Percentiles rank a stretch among this genome's conserved stretches.
Conservation (phyloP, 139 green algal genomes). For the Yamagishiella unicocca region DNA sequence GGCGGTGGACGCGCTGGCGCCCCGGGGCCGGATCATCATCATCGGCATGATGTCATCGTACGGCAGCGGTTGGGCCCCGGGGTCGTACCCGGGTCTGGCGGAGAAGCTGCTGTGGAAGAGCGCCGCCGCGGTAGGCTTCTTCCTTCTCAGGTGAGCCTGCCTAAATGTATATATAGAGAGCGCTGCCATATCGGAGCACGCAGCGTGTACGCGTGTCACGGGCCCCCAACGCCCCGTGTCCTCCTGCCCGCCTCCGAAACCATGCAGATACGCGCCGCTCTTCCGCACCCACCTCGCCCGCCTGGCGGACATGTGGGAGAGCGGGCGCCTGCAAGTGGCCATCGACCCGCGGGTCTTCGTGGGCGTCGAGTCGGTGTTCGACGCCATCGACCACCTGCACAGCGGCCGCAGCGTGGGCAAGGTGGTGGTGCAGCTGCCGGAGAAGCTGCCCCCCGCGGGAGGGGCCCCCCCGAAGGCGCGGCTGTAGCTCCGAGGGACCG, state of each 20-base stretch:
- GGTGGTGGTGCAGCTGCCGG: constrained; percentile 73
- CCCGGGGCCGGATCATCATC: constrained; percentile 76
- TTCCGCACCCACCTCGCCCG: constrained; percentile 64
- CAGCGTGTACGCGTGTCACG: too few species aligned
- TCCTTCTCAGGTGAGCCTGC: constrained; percentile 73
- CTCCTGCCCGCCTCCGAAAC: too few species aligned
- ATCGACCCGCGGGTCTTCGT: constrained; percentile 62
- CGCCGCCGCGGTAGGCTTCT: constrained; percentile 82
- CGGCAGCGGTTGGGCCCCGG: constrained; percentile 62
- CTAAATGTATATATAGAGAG: too few species aligned
- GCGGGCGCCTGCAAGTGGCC: constrained; percentile 64
- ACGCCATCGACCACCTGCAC: constrained; percentile 84
- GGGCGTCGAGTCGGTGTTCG: constrained; percentile 72
- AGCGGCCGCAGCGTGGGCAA: constrained; percentile 83
- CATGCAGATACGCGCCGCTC: constrained; percentile 32
- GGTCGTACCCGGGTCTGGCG: constrained; percentile 64
- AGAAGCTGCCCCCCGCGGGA: constrained; percentile 31
- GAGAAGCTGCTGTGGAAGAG: constrained; percentile 89
- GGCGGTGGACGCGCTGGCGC: constrained; percentile 74
- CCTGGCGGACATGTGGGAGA: constrained; percentile 52
- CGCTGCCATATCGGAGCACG: too few species aligned
- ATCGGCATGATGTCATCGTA: constrained; percentile 73
- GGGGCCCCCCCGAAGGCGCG: neutral
- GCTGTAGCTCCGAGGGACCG: too few species aligned
- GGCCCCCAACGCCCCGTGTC: too few species aligned